Conservation (phyloP, 768 basidiomycete genomes). For the Phanerodontia chrysosporium region DNA sequence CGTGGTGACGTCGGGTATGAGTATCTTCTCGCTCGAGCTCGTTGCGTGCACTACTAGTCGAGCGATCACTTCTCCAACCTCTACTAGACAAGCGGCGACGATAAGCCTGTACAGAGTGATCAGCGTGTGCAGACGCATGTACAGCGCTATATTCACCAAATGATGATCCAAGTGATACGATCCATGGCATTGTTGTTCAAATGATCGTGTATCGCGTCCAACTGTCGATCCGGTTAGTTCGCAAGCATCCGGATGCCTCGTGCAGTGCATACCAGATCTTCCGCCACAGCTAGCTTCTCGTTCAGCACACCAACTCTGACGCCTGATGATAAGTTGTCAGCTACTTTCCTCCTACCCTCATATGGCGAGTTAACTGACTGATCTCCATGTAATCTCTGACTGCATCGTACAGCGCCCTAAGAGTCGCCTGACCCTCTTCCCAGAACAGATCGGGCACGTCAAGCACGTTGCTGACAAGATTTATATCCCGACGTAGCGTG, state of each 20-base stretch:
- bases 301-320: conserved; percentile 80
- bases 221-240: conserved; percentile 34
- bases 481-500: conserved; percentile 84
- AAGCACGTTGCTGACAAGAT: conserved; percentile 87
- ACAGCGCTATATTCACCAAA: conserved; percentile 39
- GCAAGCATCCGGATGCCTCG: no score
- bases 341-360: background rate
- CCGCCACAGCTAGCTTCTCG: conserved; percentile 82
- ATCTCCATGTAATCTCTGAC: conserved; percentile 96
- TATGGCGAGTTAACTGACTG: background rate
- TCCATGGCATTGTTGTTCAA: conserved; percentile 88
- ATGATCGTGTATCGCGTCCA: conserved; percentile 91
- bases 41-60: conserved; percentile 69
- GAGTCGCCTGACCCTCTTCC: conserved; percentile 72
- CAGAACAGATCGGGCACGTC: conserved; percentile 94
- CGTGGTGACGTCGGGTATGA: conserved; percentile 6
- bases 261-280: conserved; percentile 68
- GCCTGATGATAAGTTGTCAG: conserved; percentile 24
- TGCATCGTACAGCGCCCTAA: conserved; percentile 86
- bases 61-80: conserved; percentile 80
- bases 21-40: conserved; percentile 3
- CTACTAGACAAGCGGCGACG: conserved; percentile 84
- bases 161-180: conserved; percentile 80
- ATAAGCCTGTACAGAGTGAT: conserved; percentile 60
- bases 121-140: background rate